phyloP scores from a whole-genome alignment of 768 basidiomycete species.

The Pulveroboletus ravenelii region DNA sequence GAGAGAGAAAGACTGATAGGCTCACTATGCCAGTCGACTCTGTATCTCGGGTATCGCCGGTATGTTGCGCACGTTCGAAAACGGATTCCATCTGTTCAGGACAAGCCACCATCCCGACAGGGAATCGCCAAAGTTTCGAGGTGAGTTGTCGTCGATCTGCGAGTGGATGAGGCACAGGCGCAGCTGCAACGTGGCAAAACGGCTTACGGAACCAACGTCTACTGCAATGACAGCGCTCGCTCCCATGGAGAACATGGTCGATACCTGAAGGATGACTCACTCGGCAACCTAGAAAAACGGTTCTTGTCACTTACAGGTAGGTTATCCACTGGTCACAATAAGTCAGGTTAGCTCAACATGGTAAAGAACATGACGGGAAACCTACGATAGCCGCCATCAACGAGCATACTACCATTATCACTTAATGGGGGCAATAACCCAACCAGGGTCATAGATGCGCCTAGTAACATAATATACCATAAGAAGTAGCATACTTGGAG shows the following conservation, averaged over 20 bases:
- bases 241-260: slow-evolving; percentile 89
- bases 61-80: slow-evolving; percentile 68
- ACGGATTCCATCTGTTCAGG: slow-evolving; percentile 90
- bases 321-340: slow-evolving; percentile 64
- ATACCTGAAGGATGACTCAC: slow-evolving; percentile 51
- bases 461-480: slow-evolving; percentile 35
- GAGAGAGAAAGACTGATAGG: background rate
- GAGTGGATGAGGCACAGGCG: background rate
- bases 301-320: slow-evolving; percentile 58
- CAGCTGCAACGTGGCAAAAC: background rate
- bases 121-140: slow-evolving; percentile 90
- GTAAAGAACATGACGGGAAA: slow-evolving; percentile 4
- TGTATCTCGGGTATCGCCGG: slow-evolving; percentile 93
- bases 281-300: background rate
- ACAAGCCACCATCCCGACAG: slow-evolving; percentile 96
- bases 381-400: slow-evolving; percentile 86
- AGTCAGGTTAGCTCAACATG: slow-evolving; percentile 9
- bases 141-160: slow-evolving; percentile 87
- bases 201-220: slow-evolving; percentile 83
- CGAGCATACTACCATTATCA: slow-evolving; percentile 88
- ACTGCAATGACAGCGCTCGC: slow-evolving; percentile 87
- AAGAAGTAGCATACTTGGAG: background rate
- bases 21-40: slow-evolving; percentile 91
- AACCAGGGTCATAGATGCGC: slow-evolving; percentile 96
- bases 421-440: slow-evolving; percentile 92